Base-by-base conservation (phyloP, 371 early-diverging fungal genomes). In the Apophysomyces ossiformis region DNA sequence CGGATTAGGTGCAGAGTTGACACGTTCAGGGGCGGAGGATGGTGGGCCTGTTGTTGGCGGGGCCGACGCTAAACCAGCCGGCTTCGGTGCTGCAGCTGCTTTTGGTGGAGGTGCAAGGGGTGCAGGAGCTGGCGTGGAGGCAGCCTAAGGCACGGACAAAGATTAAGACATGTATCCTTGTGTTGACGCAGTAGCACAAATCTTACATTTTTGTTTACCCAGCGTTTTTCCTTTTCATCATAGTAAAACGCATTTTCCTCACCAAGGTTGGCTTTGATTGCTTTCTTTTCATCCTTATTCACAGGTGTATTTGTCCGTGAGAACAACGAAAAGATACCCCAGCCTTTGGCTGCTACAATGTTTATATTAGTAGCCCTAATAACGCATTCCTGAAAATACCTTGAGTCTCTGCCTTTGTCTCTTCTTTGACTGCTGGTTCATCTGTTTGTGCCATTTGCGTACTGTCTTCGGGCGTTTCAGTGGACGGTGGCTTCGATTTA, bases 211-310 rank as follows among this genome's bases (percentile, higher is more conserved):
- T 82, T 85, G 67, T 85, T 85, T 43, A 87, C 78, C 87, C 87
- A 87, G 35, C 85, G 77, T 50, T 82, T 77, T 60, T 82, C 83
- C 37, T 83, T 85, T 13, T 86, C 86, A 56, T 92, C 92, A 71
- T 83, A 92, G 64, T 89, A 87, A 66, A 92, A 92, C 11, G 79
- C 63, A 44, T 74, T 88, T 65, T 87, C 78, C 69, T 90, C 89
- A 41, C 91, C 91, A 41, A 92, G 71, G 59, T 92, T 89, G 12
- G 92, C 92, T 68, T 76, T 78, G 37, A 84, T 82, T 7, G 85
- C 74, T 70, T 86, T 87, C 60, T 71, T 75, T 50, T 77, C 81
- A 7, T 76, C 71, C 36, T 73, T 68, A 4, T 64, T 58, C 37
- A 70, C 75, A 46, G 81, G 76, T 38, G 81, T 78, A n/a, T 76